Percentiles rank a stretch among this genome's conserved stretches.
Evolutionary conservation across 805 yeast species (phyloP).

Genomic region (Yarrowia sp.): DNA sequence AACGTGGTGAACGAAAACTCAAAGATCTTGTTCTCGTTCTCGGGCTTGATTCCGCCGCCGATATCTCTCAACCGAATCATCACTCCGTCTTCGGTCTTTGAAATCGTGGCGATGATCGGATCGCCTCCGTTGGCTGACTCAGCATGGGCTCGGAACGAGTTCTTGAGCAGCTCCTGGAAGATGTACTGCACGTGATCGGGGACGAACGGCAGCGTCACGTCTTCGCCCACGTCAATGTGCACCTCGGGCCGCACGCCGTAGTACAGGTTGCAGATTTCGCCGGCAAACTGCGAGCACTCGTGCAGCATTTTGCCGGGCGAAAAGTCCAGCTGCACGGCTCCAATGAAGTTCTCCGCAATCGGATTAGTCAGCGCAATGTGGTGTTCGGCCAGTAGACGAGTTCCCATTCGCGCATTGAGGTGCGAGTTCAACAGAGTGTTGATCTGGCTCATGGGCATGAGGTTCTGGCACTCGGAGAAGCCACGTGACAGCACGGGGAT

Average conservation of each 20-base stretch:
- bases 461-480: constrained; percentile 67
- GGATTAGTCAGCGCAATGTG: constrained; percentile 69
- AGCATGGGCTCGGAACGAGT: constrained; percentile 85
- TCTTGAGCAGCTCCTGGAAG: constrained; percentile 83
- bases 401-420: constrained; percentile 81
- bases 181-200: constrained; percentile 89
- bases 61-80: constrained; percentile 82
- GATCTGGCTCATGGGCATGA: constrained; percentile 56
- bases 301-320: constrained; percentile 68
- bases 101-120: constrained; percentile 61
- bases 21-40: constrained; percentile 69
- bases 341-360: constrained; percentile 59
- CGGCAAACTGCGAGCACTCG: constrained; percentile 74
- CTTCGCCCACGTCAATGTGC: constrained; percentile 61
- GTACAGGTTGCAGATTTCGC: constrained; percentile 81
- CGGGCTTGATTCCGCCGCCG: constrained; percentile 87
- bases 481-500: constrained; percentile 84
- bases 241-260: constrained; percentile 77
- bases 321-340: constrained; percentile 70
- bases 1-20: constrained; percentile 88
- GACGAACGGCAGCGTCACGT: constrained; percentile 77
- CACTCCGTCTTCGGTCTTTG: constrained; percentile 57
- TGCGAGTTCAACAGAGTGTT: constrained; percentile 75
- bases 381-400: constrained; percentile 86
- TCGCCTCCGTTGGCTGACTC: constrained; percentile 56